phyloP scores from a whole-genome alignment of 1,284 basidiomycete species.

The Xerocomus minutiporus region DNA sequence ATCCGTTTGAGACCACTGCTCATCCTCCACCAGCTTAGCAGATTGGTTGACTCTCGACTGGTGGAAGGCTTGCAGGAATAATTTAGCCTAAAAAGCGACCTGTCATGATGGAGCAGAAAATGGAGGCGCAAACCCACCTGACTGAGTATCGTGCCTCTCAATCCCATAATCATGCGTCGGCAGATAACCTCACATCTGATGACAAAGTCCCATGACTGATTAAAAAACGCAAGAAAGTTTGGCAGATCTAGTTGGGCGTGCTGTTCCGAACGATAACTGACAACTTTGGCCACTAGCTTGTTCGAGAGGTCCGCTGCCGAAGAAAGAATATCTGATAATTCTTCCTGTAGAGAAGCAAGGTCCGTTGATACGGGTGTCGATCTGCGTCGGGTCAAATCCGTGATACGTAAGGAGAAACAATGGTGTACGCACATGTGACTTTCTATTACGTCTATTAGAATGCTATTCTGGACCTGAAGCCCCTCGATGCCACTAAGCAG shows the following conservation, averaged over 20 bases:
- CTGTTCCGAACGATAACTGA: slow-evolving; percentile 73
- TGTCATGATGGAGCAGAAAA: not conserved
- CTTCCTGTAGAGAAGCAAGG: slow-evolving; percentile 48
- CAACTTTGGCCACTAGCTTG: slow-evolving; percentile 71
- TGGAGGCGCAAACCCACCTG: slow-evolving; percentile 48
- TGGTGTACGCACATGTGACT: slow-evolving; percentile 39
- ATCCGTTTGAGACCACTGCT: slow-evolving; percentile 80
- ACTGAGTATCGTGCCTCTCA: slow-evolving; percentile 78
- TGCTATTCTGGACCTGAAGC: slow-evolving; percentile 60
- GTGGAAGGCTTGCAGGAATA: slow-evolving; percentile 85
- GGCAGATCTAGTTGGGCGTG: slow-evolving; percentile 69
- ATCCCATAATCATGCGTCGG: slow-evolving; percentile 85
- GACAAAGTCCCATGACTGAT: slow-evolving; percentile 86
- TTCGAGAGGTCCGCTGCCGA: slow-evolving; percentile 84
- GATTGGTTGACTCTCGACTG: slow-evolving; percentile 76
- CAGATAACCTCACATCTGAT: slow-evolving; percentile 81
- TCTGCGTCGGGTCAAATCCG: slow-evolving; percentile 22
- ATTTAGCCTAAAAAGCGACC: slow-evolving; percentile 59
- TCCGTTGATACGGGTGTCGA: slow-evolving; percentile 37
- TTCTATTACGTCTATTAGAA: slow-evolving; percentile 61
- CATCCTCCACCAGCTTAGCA: slow-evolving; percentile 89
- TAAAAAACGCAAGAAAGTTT: slow-evolving; percentile 81
- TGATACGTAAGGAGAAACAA: slow-evolving; percentile 1
- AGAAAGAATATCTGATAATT: slow-evolving; percentile 69
- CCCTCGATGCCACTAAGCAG: slow-evolving; percentile 71